Conservation (phyloP, 345 rosid species). For the Eucalyptus marginata region DNA sequence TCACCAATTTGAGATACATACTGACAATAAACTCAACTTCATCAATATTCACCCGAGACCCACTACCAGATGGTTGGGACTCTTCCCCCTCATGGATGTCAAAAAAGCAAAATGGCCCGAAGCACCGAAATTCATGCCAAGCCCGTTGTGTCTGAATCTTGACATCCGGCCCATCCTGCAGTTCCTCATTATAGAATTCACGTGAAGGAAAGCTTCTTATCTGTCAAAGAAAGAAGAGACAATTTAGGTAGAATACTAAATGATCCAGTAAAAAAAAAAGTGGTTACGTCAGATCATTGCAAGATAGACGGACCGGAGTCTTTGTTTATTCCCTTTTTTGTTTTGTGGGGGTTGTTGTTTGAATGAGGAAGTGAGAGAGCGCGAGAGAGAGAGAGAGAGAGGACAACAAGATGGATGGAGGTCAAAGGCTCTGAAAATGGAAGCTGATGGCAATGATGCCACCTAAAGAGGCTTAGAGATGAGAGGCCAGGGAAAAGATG, state of each 20-base stretch:
- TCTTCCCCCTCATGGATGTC: slow-evolving; percentile 81
- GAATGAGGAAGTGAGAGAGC: rapidly evolving
- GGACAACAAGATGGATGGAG: background rate
- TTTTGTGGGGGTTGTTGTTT: background rate
- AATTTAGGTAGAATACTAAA: background rate
- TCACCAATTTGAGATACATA: slow-evolving; percentile 70
- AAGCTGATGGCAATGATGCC: background rate
- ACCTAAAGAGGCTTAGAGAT: background rate
- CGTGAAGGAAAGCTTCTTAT: slow-evolving; percentile 87
- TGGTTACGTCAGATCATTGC: background rate
- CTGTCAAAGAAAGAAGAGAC: slow-evolving; percentile 11
- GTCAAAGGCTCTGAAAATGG: background rate
- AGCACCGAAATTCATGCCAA: slow-evolving; percentile 78
- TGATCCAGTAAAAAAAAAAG: background rate
- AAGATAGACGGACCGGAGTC: background rate
- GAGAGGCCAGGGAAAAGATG: background rate
- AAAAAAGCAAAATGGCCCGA: slow-evolving; percentile 91
- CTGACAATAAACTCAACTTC: slow-evolving; percentile 83
- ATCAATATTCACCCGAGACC: slow-evolving; percentile 67
- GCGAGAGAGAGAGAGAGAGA: background rate
- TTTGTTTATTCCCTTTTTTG: background rate
- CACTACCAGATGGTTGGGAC: slow-evolving; percentile 77
- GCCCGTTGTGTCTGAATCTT: slow-evolving; percentile 52
- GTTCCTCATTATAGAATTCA: slow-evolving; percentile 64
- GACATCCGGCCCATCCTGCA: slow-evolving; percentile 77